Percentiles rank a stretch among this genome's conserved stretches.
These are phyloP conservation scores for Corylus americana DNA, from an alignment of 306 rosid genomes.

Conservation along the genomic window DNA sequence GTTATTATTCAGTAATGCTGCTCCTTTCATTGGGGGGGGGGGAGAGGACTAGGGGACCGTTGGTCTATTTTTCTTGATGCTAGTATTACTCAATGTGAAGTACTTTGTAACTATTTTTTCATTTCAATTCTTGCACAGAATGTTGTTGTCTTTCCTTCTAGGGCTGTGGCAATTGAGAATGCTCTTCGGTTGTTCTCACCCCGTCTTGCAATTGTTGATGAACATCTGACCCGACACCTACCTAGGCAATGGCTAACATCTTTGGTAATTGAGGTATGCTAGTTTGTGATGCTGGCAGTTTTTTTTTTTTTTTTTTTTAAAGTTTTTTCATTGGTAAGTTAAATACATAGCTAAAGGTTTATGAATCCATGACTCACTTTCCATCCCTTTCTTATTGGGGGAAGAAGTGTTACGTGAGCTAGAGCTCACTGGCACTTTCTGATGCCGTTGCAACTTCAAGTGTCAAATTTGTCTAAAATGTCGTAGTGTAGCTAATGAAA, in stretches of 20 bases:
- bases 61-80: background rate
- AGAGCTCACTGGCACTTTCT: background rate
- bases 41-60: background rate
- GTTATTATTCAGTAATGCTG: slow-evolving; percentile 12
- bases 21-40: background rate
- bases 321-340: background rate
- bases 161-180: slow-evolving; percentile 90
- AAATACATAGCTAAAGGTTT: background rate
- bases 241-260: slow-evolving; percentile 88
- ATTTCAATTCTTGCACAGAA: slow-evolving; percentile 56
- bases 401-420: background rate
- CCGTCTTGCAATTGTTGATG: slow-evolving; percentile 91
- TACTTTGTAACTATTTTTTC: slow-evolving; percentile 38
- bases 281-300: slow-evolving; percentile 12
- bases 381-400: background rate
- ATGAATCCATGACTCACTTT: background rate
- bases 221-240: slow-evolving; percentile 83
- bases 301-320: background rate
- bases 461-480: background rate
- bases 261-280: slow-evolving; percentile 65
- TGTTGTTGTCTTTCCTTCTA: slow-evolving; percentile 91
- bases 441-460: background rate
- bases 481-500: background rate
- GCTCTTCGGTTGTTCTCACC: slow-evolving; percentile 92
- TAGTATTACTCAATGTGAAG: background rate